Conservation (phyloP, 768 basidiomycete genomes). For the Chiua virens region DNA sequence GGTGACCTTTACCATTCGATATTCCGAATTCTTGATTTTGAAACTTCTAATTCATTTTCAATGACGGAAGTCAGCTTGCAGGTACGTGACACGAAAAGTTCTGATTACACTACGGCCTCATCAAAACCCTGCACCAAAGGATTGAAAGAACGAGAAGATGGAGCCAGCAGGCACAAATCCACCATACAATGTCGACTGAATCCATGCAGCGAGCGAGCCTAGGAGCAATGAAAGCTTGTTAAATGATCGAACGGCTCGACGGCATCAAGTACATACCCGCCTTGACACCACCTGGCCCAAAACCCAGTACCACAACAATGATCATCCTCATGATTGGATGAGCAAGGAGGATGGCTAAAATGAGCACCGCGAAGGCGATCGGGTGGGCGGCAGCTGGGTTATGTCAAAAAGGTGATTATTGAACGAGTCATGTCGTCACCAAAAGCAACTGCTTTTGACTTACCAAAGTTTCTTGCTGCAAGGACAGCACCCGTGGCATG, state of each 20-base stretch:
- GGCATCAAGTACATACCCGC: conserved; percentile 2
- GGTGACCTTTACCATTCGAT: too few relatives aligned
- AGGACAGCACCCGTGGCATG: neutral
- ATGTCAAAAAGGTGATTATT: neutral
- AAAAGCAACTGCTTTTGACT: neutral
- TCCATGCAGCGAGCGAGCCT: conserved; percentile 4
- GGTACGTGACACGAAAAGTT: too few relatives aligned
- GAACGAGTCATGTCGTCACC: neutral
- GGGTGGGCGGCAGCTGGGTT: neutral
- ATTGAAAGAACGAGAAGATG: conserved; percentile 5
- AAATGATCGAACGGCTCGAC: too few relatives aligned
- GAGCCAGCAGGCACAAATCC: neutral
- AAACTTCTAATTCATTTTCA: too few relatives aligned
- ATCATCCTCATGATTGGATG: neutral
- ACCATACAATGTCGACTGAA: neutral
- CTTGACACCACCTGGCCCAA: neutral
- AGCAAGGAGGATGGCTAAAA: neutral
- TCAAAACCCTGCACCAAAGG: neutral
- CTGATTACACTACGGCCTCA: too few relatives aligned
- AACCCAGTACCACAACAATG: neutral
- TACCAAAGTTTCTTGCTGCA: neutral
- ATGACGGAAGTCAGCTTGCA: too few relatives aligned
- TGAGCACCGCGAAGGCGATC: neutral
- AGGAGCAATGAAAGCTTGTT: neutral
- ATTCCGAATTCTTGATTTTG: too few relatives aligned